A percentile compares a stretch with the other conserved stretches of the same genome.
These are phyloP conservation scores for Kwoniella sp. DNA, from an alignment of 768 basidiomycete genomes.

Conservation along the genomic window DNA sequence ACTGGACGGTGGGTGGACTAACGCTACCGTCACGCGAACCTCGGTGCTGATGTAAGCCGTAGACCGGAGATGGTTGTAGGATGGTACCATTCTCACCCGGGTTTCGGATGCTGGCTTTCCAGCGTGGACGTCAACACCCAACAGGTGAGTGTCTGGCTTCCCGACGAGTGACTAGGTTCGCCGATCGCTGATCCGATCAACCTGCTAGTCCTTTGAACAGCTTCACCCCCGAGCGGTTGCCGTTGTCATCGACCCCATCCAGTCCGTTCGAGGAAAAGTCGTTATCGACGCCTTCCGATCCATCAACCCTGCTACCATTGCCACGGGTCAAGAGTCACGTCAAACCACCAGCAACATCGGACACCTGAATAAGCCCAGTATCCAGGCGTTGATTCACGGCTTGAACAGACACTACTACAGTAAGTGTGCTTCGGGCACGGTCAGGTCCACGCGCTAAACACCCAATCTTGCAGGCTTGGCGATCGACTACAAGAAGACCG, in stretches of 20 bases:
- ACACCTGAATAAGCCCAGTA: slow-evolving; percentile 98
- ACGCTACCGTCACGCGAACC: neutral
- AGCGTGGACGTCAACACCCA: slow-evolving; percentile 99
- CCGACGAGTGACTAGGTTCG: too few relatives aligned
- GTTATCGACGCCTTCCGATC: slow-evolving; percentile 98
- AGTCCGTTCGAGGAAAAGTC: slow-evolving; percentile 85
- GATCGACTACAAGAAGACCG: slow-evolving; percentile 97
- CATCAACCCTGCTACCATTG: slow-evolving; percentile 84
- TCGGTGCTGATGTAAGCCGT: neutral
- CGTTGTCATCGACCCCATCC: slow-evolving; percentile 96
- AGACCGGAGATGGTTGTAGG: slow-evolving; percentile 97
- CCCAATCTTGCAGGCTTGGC: slow-evolving; percentile 58
- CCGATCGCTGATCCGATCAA: neutral
- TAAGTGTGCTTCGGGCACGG: slow-evolving; percentile 18
- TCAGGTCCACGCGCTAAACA: neutral
- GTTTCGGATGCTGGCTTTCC: slow-evolving; percentile 98
- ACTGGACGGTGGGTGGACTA: slow-evolving; percentile 72
- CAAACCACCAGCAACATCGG: slow-evolving; percentile 98
- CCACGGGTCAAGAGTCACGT: slow-evolving; percentile 87
- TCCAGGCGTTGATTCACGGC: slow-evolving; percentile 96
- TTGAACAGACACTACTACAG: slow-evolving; percentile 94
- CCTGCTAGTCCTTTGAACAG: slow-evolving; percentile 81
- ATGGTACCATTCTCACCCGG: slow-evolving; percentile 99
- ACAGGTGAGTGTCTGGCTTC: slow-evolving; percentile 59
- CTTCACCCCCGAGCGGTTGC: slow-evolving; percentile 90